These are phyloP conservation scores for Heritiera fomes DNA, from an alignment of 345 rosid species.

Conservation along the genomic window DNA sequence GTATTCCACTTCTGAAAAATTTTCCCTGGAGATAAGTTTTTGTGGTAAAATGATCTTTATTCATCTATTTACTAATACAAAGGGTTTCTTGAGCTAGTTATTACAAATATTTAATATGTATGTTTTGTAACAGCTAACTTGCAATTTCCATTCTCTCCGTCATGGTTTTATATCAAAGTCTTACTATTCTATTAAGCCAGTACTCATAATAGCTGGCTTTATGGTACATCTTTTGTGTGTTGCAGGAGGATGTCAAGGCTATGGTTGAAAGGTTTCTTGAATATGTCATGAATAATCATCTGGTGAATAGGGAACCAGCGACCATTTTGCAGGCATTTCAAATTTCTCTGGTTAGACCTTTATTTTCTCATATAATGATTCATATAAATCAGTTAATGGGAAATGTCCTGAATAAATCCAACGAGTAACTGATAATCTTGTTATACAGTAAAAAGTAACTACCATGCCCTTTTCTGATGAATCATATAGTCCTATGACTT, in stretches of 20 bases:
- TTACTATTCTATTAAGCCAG: background rate
- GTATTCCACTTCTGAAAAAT: background rate
- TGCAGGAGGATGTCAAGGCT: slow-evolving; percentile 68
- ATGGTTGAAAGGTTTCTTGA: slow-evolving; percentile 62
- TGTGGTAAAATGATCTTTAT: background rate
- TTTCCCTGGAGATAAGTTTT: background rate
- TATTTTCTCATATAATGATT: background rate
- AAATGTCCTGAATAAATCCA: no score
- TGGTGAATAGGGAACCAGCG: slow-evolving; percentile 53
- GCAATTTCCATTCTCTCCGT: background rate
- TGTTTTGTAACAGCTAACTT: background rate
- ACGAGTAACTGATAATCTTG: no score
- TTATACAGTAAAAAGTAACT: no score
- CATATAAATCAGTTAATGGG: no score
- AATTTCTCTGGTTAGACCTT: slow-evolving; percentile 69
- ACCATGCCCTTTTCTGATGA: no score
- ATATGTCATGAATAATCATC: slow-evolving; percentile 72
- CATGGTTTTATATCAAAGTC: background rate
- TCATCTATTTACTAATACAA: background rate
- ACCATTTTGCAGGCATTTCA: slow-evolving; percentile 77
- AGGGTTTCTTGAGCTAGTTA: background rate
- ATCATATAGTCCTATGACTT: no score
- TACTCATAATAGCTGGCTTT: background rate
- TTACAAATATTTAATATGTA: background rate
- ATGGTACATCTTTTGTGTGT: slow-evolving; percentile 22